Percentiles rank a stretch among this genome's conserved stretches.
These are phyloP conservation scores for Colletotrichum sp. DNA, from an alignment of 2,329 filamentous ascomycete species.

Conservation along the genomic window DNA sequence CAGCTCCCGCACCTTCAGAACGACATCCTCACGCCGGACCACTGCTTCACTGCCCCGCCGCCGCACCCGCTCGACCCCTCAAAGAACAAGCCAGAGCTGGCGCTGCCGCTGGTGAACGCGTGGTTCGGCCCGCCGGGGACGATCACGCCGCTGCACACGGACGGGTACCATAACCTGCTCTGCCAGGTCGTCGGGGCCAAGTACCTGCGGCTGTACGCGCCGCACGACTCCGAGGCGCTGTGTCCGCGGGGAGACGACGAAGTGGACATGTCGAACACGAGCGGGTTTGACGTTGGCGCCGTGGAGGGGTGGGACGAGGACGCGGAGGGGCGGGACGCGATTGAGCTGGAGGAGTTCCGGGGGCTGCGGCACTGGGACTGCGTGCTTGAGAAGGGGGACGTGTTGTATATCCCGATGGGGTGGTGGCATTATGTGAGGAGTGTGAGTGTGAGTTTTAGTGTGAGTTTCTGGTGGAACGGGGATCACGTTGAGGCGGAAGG, in stretches of 20 bases:
- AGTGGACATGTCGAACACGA: constrained; percentile 94
- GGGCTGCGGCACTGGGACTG: constrained; percentile 74
- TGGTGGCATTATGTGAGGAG: constrained; percentile 99
- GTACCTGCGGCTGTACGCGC: constrained; percentile 88
- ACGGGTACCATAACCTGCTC: constrained; percentile 92
- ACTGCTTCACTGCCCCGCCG: constrained; percentile 77
- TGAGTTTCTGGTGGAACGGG: constrained; percentile 93
- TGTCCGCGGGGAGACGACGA: constrained; percentile 76
- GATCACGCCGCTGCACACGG: constrained; percentile 91
- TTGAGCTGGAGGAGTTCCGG: constrained; percentile 54
- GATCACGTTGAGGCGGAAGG: not conserved
- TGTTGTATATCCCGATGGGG: constrained; percentile 86
- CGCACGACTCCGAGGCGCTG: constrained; percentile 62
- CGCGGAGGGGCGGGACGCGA: constrained; percentile 31
- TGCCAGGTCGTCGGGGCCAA: constrained; percentile 89
- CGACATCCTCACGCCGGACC: constrained; percentile 84
- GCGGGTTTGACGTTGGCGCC: constrained; percentile 75
- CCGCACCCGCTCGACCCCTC: constrained; percentile 44
- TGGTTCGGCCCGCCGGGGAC: constrained; percentile 92
- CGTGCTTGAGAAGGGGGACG: constrained; percentile 81
- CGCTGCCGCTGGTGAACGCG: constrained; percentile 66
- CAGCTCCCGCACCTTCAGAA: constrained; percentile 79
- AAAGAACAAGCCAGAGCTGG: constrained; percentile 11
- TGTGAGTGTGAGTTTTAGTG: constrained; percentile 86
- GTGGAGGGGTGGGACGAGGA: constrained; percentile 65